Evolutionary conservation across 495 filamentous ascomycete genomes (phyloP), one percentile per base, ranked within the genome.

Genomic region (Neurospora sp.): DNA sequence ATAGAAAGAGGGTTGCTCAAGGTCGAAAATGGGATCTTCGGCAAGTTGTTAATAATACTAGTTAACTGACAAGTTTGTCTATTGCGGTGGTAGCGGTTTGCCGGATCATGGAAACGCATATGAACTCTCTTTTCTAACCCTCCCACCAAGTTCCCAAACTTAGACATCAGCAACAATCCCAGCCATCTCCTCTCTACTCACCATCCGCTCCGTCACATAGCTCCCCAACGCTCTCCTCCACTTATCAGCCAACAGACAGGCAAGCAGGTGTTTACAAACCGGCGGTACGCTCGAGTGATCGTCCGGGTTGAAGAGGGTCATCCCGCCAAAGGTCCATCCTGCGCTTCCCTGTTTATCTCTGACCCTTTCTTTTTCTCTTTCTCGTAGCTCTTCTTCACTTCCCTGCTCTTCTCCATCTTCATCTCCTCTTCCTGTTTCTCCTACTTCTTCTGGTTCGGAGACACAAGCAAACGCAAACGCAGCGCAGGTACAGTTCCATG

Each of bases 401-500:
- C 22, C 10, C 10, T 35, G 31, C 31, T 16, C 16, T 12, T 38
- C 72, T n/a, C 38, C 68, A 12, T 69, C 44, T 37, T 35, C 39
- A 40, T 53, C 68, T 16, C 35, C 37, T 40, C 41, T 27, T 48
- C 27, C 42, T 10, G 53, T 4, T 37, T 38, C n/a, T 69, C 53
- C 27, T 73, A n/a, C n/a, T 16, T 9, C 44, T 9, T n/a, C 42
- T 31, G 8, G 18, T 40, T 69, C 35, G 68, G 82, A 31, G 87
- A 93, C 93, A 45, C 88, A 87, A 40, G 88, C 83, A 72, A 95
- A 91, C 0, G 91, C 86, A 78, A 97, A 98, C 4, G 89, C 89
- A 2, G 93, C 90, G 84, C 94, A 98, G 10, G 88, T 91, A 79
- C 94, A 98, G 78, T 92, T 93, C 94, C 94, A 98, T n/a, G 92